Base-by-base conservation (phyloP, 257 asterid species). In the Penstemon newberryi region DNA sequence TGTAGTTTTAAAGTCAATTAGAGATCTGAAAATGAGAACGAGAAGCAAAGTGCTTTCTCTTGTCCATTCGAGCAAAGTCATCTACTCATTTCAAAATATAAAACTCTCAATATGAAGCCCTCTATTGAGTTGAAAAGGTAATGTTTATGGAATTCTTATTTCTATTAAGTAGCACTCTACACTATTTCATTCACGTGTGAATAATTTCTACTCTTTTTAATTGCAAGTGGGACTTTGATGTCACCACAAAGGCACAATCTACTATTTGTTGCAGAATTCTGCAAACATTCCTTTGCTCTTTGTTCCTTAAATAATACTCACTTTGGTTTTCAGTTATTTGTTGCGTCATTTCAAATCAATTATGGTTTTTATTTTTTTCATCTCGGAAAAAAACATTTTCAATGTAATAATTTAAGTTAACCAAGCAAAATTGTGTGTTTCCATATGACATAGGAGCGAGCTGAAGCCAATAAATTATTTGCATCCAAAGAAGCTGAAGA, bases 401-500 rank as follows among this genome's bases (percentile, higher is more conserved):
- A 63, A 45, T 43, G 70, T 12, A 54, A 55, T 63, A 51, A 41
- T 66, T 55, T 37, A 25, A 19, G 13, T 52, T 66, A 63, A 44
- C 38, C 8, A 45, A 36, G 40, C 67, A 53, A 41, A 75, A 49
- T 62, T 62, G 5, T 72, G 5, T 72, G 49, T 56, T 62, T 61
- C 74, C n/a, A 8, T 64, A 47, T 70, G 65, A 55, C 60, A 40
- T 74, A 94, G 99, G 99, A 94, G 85, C 96, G 98, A 57, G 61
- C 75, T 77, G 99, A 91, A 82, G 99, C 99, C 73, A 83, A 79
- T 15, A 82, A 61, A 36, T 53, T 91, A 70, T 94, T 94, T 82
- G 94, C 96, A 42, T 89, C 98, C 11, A 19, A 75, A 86, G 99
- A 91, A 86, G 99, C 96, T 49, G 98, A 89, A 82, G 98, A 94